phyloP scores from a whole-genome alignment of 192 early-diverging fungal genomes.

The Rhizoclosmatium globosum region DNA sequence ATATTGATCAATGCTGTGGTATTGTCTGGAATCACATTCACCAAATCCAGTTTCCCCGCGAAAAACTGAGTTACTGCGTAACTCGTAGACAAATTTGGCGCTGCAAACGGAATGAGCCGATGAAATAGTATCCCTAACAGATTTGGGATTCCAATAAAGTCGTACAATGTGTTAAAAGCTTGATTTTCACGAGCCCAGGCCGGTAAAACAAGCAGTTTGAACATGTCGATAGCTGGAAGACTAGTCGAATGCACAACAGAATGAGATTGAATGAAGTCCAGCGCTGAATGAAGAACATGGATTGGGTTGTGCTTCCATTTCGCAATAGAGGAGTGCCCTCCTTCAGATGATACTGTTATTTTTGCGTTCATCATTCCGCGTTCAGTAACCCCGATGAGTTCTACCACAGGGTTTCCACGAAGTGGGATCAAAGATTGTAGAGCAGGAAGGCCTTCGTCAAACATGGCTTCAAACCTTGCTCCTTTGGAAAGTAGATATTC shows the following conservation, averaged over 20 bases:
- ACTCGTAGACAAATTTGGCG: neutral
- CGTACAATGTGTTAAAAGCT: neutral
- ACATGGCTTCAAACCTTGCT: neutral
- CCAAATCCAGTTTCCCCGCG: neutral
- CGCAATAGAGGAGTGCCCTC: neutral
- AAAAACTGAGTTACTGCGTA: neutral
- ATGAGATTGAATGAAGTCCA: neutral
- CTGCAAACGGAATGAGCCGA: neutral
- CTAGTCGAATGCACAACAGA: neutral
- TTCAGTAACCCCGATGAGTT: neutral
- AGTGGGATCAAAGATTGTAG: neutral
- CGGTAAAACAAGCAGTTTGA: neutral
- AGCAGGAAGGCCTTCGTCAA: conserved; percentile 1
- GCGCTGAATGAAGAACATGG: neutral
- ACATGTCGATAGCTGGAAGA: neutral
- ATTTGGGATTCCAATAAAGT: neutral
- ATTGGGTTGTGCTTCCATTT: neutral
- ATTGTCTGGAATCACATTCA: neutral
- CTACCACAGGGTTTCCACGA: neutral
- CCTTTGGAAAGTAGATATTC: neutral
- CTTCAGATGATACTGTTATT: neutral
- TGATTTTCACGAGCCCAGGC: neutral
- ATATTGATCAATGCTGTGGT: neutral
- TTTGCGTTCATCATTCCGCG: neutral
- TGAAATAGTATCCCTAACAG: neutral